Percentiles rank a stretch among this genome's conserved stretches.
These are phyloP conservation scores for Talaromyces adpressus DNA, from an alignment of 495 filamentous ascomycete genomes.

Conservation along the genomic window DNA sequence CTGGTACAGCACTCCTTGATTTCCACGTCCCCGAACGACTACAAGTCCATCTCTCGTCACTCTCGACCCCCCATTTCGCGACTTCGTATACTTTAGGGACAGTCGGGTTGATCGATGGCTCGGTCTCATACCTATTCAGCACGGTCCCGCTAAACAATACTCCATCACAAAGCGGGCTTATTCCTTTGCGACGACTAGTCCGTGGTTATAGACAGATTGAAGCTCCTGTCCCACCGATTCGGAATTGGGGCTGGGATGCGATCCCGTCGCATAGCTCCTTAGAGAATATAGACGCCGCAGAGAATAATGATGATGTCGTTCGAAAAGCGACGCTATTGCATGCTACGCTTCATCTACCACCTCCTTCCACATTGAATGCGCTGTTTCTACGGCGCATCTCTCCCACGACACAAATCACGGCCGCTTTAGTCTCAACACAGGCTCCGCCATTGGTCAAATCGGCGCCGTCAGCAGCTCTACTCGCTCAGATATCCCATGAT, in stretches of 20 bases:
- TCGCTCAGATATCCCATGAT: constrained; percentile 83
- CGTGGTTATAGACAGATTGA: constrained; percentile 62
- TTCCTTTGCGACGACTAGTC: constrained; percentile 58
- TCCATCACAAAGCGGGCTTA: constrained; percentile 47
- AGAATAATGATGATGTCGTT: constrained; percentile 17
- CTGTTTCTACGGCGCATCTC: constrained; percentile 77
- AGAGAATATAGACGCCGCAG: constrained; percentile 13
- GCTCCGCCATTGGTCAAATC: constrained; percentile 35
- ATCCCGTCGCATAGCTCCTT: constrained; percentile 14
- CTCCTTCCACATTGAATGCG: constrained; percentile 76
- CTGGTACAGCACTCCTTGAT: constrained; percentile 62
- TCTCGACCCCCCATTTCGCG: constrained; percentile 84
- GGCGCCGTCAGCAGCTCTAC: constrained; percentile 39
- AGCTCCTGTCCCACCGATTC: constrained; percentile 29
- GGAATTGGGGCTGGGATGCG: constrained; percentile 28
- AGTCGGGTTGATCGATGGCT: constrained; percentile 81
- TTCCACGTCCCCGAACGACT: constrained; percentile 80
- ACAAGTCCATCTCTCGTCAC: constrained; percentile 69
- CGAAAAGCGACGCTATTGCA: constrained; percentile 67
- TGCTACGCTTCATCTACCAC: constrained; percentile 76
- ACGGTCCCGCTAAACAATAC: constrained; percentile 59
- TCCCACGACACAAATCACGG: constrained; percentile 68
- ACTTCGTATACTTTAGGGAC: constrained; percentile 84
- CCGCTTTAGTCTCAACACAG: constrained; percentile 77
- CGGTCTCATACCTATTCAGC: constrained; percentile 84